Base-by-base conservation (phyloP, 495 filamentous ascomycete species). In the Hamigera avellanea region DNA sequence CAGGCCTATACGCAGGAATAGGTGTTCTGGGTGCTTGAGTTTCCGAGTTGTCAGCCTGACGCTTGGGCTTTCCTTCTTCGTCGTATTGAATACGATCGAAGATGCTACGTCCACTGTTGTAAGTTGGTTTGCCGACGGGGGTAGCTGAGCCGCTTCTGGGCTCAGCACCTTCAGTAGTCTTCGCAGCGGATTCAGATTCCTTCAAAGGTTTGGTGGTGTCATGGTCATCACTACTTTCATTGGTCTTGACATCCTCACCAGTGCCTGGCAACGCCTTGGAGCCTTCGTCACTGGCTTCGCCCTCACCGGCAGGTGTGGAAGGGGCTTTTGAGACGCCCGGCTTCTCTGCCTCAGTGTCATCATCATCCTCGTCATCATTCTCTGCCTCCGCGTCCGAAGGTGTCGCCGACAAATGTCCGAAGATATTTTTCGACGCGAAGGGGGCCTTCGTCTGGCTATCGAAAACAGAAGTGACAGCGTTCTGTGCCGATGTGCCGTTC, bases 381-480 rank as follows among this genome's bases (percentile, higher is more conserved):
- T 52, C 42, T 12, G 47, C 48, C 8, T 50, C 66, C 4, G 51
- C 61, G 15, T 69, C 72, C 10, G 60, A 63, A 25, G 72, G 73
- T 10, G 58, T 61, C 25, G 69, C 72, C 1, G 75, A 76, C 25
- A 80, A 56, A 39, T 79, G 70, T 34, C 75, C 67, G 39, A 82
- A 82, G 16, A 80, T 77, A 41, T 80, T 81, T 26, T 53, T 54
- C 7, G 56, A 49, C 26, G 56, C 54, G 28, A 47, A 40, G 1
- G 59, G 17, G 1, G 53, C 50, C 15, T 43, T 48, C 14, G 45
- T 44, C 12, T 47, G 46, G 15, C 53, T 48, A 8, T 43, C 47
- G 26, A 51, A 53, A 7, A 56, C 39, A 0, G 52, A 52, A 2
- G 37, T 21, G 21, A 33, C 37, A 19, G 48, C 37, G 19, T 19